A percentile compares a stretch with the other conserved stretches of the same genome.
Conservation (phyloP, 352 stramenopile species). For the Blastocystis sp. region DNA sequence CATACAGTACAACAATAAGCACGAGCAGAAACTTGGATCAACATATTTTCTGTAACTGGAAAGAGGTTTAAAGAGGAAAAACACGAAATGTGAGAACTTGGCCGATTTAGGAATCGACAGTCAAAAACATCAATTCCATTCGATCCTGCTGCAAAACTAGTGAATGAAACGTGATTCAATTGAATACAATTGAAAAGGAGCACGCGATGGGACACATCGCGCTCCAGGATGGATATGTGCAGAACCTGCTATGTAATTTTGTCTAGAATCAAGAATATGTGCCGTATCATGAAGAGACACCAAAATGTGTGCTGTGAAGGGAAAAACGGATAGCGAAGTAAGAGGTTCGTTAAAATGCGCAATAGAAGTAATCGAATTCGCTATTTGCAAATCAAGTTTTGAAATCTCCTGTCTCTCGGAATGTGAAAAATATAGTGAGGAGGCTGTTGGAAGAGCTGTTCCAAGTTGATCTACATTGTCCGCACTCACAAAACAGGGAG, state of each 20-base stretch:
- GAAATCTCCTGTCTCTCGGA: neutral
- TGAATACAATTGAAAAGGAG: constrained; percentile 19
- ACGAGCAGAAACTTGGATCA: neutral
- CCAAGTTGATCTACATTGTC: neutral
- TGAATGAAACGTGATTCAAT: neutral
- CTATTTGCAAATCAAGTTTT: neutral
- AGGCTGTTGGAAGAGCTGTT: neutral
- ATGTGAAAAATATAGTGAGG: neutral
- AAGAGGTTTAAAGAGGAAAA: neutral
- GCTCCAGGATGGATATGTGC: neutral
- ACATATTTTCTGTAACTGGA: neutral
- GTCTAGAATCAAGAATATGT: neutral
- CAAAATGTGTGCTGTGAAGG: neutral
- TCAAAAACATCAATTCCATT: neutral
- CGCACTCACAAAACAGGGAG: neutral
- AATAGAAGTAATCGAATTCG: neutral
- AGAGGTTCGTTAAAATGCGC: neutral
- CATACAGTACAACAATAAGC: neutral
- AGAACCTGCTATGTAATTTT: neutral
- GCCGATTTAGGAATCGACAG: neutral
- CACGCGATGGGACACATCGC: neutral
- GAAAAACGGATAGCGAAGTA: neutral
- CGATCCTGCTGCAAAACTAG: neutral
- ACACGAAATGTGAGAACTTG: neutral
- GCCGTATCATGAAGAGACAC: neutral